These are phyloP conservation scores for Trichoderma polysporum DNA, from an alignment of 2,329 filamentous ascomycete species.

Conservation along the genomic window DNA sequence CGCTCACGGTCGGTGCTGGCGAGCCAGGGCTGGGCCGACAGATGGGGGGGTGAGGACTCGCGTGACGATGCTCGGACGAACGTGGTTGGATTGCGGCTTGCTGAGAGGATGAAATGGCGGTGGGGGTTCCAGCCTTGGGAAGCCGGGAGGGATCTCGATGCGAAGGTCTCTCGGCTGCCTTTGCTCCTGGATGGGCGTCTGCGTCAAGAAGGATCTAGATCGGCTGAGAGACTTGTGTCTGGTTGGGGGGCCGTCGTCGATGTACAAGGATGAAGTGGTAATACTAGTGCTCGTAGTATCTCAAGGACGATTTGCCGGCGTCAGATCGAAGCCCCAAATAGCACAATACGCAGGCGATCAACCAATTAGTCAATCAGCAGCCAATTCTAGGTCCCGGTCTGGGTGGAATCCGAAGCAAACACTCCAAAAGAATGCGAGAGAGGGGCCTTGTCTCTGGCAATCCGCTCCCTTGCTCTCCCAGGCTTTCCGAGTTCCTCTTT, in stretches of 20 bases:
- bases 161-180: neutral
- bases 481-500: neutral
- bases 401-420: conserved; percentile 5
- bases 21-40: conserved; percentile 11
- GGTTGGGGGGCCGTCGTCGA: neutral
- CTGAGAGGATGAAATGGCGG: conserved; percentile 14
- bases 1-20: neutral
- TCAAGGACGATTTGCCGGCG: neutral
- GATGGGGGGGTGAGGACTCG: conserved; percentile 5
- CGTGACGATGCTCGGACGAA: conserved; percentile 12
- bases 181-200: neutral
- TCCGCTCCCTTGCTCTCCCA: neutral
- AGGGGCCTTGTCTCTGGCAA: neutral
- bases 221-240: neutral
- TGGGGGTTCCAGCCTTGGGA: neutral
- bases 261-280: neutral
- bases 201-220: neutral
- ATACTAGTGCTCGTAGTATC: neutral
- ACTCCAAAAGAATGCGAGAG: neutral
- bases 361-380: neutral
- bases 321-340: neutral
- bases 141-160: conserved; percentile 10
- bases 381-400: neutral
- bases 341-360: neutral
- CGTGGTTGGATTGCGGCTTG: conserved; percentile 18